Evolutionary conservation across 2,329 filamentous ascomycete species (phyloP), one percentile per base, ranked within the genome.

Genomic region (Rugonectria rugulosa): DNA sequence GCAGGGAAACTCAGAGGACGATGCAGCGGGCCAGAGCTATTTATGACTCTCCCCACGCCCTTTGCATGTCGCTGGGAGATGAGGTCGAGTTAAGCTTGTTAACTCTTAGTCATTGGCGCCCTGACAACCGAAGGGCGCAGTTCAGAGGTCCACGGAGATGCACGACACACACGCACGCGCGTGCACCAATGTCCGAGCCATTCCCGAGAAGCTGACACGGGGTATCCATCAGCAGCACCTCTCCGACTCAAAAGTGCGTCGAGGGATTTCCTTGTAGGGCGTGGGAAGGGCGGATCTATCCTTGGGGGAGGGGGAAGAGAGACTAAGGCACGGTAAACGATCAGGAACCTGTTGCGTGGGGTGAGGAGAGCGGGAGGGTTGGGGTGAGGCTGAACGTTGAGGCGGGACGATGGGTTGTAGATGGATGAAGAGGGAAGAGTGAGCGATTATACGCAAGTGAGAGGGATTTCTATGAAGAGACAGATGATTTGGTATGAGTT

Each of bases 61-160:
- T 43, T 20, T 23, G 15, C 38, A 5, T 27, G 19, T 23, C 37
- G n/a, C n/a, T 23, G 20, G 37, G 4, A 15, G 5, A 21, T 38
- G 48, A 43, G 15, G 48, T 51, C 23, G 10, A 51, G 23, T 51
- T 51, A 51, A 29, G 27, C 48, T 51, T 31, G 27, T 37, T 6
- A 14, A n/a, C 23, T 12, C 29, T 51, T 51, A 51, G 48, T 51
- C 31, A 51, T 51, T 23, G n/a, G n/a, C n/a, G n/a, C n/a, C 12
- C 40, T 48, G 34, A 40, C 34, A 40, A 40, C 12, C 8, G 32
- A 48, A 47, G 32, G 44, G 32, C 36, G 45, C 26, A 23, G n/a
- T 14, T 8, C n/a, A 27, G 27, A 24, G 44, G 24, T 12, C 9
- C 11, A 10, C 29, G 43, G 43, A 36, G 15, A 40, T 40, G 37